Percentiles rank a stretch among this genome's conserved stretches.
Evolutionary conservation across 2,329 filamentous ascomycete genomes (phyloP).

Genomic region (Pseudogymnoascus destructans): DNA sequence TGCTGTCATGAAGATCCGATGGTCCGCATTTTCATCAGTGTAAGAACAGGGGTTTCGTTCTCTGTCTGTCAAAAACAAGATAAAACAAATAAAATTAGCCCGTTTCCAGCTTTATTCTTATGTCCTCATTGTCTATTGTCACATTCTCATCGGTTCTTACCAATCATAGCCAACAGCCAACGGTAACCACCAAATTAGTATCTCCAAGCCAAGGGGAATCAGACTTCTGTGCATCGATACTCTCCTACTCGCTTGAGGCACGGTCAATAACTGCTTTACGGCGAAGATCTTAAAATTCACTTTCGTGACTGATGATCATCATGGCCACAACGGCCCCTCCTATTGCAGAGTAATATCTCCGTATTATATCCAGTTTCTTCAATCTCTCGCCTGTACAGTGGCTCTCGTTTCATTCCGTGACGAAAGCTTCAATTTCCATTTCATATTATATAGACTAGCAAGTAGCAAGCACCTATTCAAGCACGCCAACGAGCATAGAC

Average conservation of each 20-base stretch:
- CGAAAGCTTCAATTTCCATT: not conserved
- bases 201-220: not conserved
- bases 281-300: no score
- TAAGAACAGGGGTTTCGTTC: slow-evolving; percentile 5
- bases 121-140: not conserved
- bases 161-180: not conserved
- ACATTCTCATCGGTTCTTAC: not conserved
- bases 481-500: not conserved
- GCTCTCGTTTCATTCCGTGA: not conserved
- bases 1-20: not conserved
- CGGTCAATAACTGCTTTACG: no score
- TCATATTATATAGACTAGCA: not conserved
- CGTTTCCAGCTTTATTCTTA: not conserved
- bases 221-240: not conserved
- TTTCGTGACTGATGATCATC: no score
- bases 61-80: not conserved
- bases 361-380: not conserved
- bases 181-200: not conserved
- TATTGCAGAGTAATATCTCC: not conserved
- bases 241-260: not conserved
- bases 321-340: not conserved
- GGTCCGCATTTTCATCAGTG: not conserved
- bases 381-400: not conserved
- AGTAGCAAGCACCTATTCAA: not conserved
- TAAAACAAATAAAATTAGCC: not conserved